phyloP scores from a whole-genome alignment of 768 basidiomycete species.

The Naganishia antarctica region DNA sequence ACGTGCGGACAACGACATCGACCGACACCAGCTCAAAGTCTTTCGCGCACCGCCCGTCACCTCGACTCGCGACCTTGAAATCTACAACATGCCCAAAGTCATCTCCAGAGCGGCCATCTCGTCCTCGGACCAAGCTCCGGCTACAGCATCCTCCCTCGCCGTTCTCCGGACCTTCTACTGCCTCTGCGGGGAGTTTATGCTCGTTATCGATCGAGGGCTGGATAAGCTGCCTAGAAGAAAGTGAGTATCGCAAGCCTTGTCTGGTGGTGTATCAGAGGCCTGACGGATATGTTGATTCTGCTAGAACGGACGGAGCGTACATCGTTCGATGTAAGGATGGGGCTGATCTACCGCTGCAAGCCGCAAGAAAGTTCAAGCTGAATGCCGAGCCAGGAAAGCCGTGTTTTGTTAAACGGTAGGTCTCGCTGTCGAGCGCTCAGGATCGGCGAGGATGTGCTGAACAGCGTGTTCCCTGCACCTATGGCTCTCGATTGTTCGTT shows the following conservation, averaged over 20 bases:
- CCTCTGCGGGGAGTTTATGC: constrained; percentile 49
- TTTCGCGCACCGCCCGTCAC: no score
- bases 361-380: constrained; percentile 68
- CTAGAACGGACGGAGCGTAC: constrained; percentile 70
- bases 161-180: constrained; percentile 50
- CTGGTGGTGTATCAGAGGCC: constrained; percentile 56
- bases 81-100: constrained; percentile 73
- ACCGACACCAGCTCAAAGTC: no score
- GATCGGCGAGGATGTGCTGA: no score
- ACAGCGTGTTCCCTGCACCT: no score
- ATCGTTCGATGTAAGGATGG: constrained; percentile 72
- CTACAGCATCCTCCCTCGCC: constrained; percentile 44
- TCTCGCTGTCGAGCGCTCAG: no score
- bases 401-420: constrained; percentile 72
- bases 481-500: no score
- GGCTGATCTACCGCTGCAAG: constrained; percentile 56
- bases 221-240: constrained; percentile 45
- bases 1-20: no score
- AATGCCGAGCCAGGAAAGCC: constrained; percentile 68
- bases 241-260: constrained; percentile 33
- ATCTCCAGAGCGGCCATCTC: constrained; percentile 82
- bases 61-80: background rate
- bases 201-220: constrained; percentile 49
- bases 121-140: constrained; percentile 60
- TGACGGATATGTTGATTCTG: background rate